phyloP scores from a whole-genome alignment of 2,329 filamentous ascomycete species.

The Ophiostoma fasciatum region DNA sequence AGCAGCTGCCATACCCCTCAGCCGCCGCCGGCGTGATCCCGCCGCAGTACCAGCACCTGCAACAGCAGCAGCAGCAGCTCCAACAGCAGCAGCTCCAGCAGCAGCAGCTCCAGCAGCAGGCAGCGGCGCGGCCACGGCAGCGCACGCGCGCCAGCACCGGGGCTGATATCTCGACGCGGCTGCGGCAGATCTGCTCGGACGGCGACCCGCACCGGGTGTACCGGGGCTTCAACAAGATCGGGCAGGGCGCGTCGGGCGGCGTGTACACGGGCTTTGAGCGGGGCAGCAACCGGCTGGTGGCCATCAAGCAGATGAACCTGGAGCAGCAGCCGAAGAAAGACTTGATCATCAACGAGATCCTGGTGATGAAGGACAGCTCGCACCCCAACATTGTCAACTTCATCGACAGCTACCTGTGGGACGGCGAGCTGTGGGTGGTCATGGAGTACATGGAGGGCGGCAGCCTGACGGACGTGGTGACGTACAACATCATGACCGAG shows the following conservation, averaged over 20 bases:
- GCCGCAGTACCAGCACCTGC: slow-evolving; percentile 12
- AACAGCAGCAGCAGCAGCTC: not conserved
- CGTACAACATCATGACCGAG: slow-evolving; percentile 98
- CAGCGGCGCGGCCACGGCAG: slow-evolving; percentile 53
- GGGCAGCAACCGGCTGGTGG: slow-evolving; percentile 73
- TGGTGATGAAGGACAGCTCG: slow-evolving; percentile 98
- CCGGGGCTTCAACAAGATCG: slow-evolving; percentile 81
- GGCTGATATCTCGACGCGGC: slow-evolving; percentile 65
- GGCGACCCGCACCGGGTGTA: slow-evolving; percentile 84
- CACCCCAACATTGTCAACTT: slow-evolving; percentile 99
- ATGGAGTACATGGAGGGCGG: slow-evolving; percentile 99
- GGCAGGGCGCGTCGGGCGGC: slow-evolving; percentile 90
- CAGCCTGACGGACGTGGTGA: slow-evolving; percentile 93
- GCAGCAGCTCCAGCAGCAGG: slow-evolving; percentile 12
- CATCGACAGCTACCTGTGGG: slow-evolving; percentile 86
- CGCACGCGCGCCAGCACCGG: slow-evolving; percentile 64
- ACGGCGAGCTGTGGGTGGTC: slow-evolving; percentile 90
- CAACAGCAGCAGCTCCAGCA: slow-evolving; percentile 14
- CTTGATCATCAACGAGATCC: slow-evolving; percentile 95
- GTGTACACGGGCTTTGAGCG: slow-evolving; percentile 86
- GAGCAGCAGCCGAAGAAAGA: slow-evolving; percentile 99
- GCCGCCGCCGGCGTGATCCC: slow-evolving; percentile 9
- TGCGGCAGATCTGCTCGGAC: slow-evolving; percentile 81
- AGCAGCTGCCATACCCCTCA: slow-evolving; percentile 20
- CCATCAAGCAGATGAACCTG: slow-evolving; percentile 99